Percentiles rank a stretch among this genome's conserved stretches.
phyloP scores from a whole-genome alignment of 1,139 yeast species.

The Yamadazyma pseudoaaseri region DNA sequence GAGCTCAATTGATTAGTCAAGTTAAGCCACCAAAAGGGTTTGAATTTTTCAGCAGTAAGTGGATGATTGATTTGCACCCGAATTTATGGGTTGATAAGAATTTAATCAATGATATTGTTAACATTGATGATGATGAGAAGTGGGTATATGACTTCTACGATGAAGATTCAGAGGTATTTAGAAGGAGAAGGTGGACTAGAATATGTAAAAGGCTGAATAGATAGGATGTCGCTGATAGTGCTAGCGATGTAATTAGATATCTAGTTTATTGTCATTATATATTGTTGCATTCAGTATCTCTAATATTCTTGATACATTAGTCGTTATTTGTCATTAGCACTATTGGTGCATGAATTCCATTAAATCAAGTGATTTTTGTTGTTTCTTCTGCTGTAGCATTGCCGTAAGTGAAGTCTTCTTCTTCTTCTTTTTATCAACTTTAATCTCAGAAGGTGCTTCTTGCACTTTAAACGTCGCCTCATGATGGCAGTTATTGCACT shows the following conservation, averaged over 20 bases:
- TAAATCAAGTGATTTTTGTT: constrained; percentile 36
- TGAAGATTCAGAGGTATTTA: constrained; percentile 23
- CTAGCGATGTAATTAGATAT: constrained; percentile 1
- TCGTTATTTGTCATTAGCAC: no score
- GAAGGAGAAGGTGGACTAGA: constrained; percentile 58
- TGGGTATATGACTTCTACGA: constrained; percentile 67
- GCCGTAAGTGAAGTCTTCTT: constrained; percentile 34
- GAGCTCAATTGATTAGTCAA: constrained; percentile 11
- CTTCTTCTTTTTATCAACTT: constrained; percentile 18
- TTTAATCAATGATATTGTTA: constrained; percentile 51
- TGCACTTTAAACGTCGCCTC: constrained; percentile 5
- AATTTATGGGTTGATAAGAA: constrained; percentile 54
- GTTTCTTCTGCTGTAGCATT: constrained; percentile 40
- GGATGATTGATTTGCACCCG: constrained; percentile 65
- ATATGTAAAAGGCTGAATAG: constrained; percentile 14
- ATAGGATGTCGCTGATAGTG: no score
- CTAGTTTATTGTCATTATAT: no score
- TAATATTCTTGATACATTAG: no score
- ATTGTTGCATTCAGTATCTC: neutral
- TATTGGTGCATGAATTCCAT: constrained; percentile 38
- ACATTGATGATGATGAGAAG: constrained; percentile 65
- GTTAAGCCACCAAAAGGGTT: constrained; percentile 59
- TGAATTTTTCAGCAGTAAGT: constrained; percentile 45
- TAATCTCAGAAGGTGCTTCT: neutral
- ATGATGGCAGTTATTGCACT: constrained; percentile 15